Conservation (phyloP, 108 stramenopile species). For the Asterionellopsis glacialis region DNA sequence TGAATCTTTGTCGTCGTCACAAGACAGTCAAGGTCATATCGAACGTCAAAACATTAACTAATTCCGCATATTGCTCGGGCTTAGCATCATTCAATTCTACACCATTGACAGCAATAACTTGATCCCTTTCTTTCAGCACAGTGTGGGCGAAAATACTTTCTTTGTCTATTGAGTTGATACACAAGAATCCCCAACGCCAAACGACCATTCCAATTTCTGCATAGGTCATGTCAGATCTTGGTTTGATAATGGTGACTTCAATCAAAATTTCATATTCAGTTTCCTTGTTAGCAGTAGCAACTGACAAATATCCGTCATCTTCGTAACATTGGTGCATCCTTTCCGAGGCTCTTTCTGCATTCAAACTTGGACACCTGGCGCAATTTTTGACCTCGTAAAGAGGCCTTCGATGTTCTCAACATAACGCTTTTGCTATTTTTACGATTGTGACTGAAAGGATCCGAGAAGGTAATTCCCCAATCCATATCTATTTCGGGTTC, state of each 20-base stretch:
- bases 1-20: slow-evolving; percentile 36
- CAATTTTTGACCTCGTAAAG: slow-evolving; percentile 18
- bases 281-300: slow-evolving; percentile 25
- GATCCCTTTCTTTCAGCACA: slow-evolving; percentile 28
- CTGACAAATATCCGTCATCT: slow-evolving; percentile 18
- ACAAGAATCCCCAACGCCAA: slow-evolving; percentile 42
- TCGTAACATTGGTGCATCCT: slow-evolving; percentile 19
- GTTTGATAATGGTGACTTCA: slow-evolving; percentile 46
- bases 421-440: background rate
- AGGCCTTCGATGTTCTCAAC: slow-evolving; percentile 1
- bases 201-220: slow-evolving; percentile 36
- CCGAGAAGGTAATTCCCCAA: slow-evolving; percentile 9
- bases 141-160: slow-evolving; percentile 33
- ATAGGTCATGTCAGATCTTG: slow-evolving; percentile 34
- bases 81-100: slow-evolving; percentile 30
- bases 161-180: slow-evolving; percentile 24
- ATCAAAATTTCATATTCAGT: slow-evolving; percentile 32
- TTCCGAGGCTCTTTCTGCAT: slow-evolving; percentile 14
- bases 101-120: slow-evolving; percentile 40
- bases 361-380: slow-evolving; percentile 16
- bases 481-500: slow-evolving; percentile 1
- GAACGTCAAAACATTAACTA: slow-evolving; percentile 22
- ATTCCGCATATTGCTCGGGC: slow-evolving; percentile 18
- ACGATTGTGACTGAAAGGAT: slow-evolving; percentile 1
- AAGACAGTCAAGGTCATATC: slow-evolving; percentile 40